Evolutionary conservation across 208 protist species (phyloP).

Genomic region (Leishmania turanica): DNA sequence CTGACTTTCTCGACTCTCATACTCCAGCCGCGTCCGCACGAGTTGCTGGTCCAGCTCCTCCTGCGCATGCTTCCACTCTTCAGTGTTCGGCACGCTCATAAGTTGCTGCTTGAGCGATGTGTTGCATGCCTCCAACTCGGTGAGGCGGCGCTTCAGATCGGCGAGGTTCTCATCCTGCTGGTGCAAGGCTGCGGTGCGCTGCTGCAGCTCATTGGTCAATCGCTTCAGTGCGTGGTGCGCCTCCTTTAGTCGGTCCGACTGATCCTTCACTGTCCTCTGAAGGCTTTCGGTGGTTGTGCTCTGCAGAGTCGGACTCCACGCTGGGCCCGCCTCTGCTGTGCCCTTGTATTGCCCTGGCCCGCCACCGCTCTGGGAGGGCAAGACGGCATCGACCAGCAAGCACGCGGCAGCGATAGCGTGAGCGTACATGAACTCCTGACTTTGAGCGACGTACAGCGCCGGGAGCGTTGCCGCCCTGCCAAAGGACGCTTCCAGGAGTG

Average conservation of each 20-base stretch:
- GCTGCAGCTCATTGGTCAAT: constrained; percentile 32
- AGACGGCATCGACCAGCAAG: constrained; percentile 7
- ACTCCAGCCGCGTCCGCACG: constrained; percentile 47
- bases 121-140: constrained; percentile 29
- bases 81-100: constrained; percentile 49
- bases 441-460: not conserved
- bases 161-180: constrained; percentile 48
- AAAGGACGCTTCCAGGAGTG: not conserved
- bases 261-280: constrained; percentile 24
- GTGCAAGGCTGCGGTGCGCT: constrained; percentile 40
- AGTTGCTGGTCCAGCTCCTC: constrained; percentile 56
- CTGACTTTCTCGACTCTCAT: constrained; percentile 42
- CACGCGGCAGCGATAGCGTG: constrained; percentile 19
- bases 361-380: not conserved
- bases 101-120: constrained; percentile 29
- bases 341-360: not conserved
- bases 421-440: constrained; percentile 1
- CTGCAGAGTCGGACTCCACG: not conserved
- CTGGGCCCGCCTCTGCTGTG: not conserved
- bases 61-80: constrained; percentile 59
- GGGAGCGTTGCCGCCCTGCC: not conserved
- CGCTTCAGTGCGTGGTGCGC: constrained; percentile 35
- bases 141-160: constrained; percentile 42
- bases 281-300: constrained; percentile 1
- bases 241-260: constrained; percentile 50